Evolutionary conservation across 2,329 filamentous ascomycete genomes (phyloP), one percentile per base, ranked within the genome.

Genomic region (Xylariaceae sp.): DNA sequence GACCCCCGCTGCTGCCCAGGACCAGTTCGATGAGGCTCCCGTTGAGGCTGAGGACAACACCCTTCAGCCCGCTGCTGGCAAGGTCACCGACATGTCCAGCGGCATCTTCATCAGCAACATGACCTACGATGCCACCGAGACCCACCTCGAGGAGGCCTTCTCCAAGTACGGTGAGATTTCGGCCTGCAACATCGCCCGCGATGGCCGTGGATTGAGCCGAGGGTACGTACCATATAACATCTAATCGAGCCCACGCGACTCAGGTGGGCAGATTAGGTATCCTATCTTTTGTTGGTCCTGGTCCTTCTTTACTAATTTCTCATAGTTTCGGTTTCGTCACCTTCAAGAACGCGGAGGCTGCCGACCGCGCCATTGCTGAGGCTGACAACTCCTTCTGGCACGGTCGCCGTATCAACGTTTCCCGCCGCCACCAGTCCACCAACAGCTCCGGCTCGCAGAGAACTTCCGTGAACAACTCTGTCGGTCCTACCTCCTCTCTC

Each of bases 41-140:
- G 39, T 8, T 17, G 34, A 55, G 7, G n/a, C 23, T 3, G 1
- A n/a, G 6, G 34, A 17, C 3, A 18, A 42, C 4, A 1, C 57
- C 9, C 49, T 58, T 5, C 13, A 56, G 17, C 11, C 3, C 37
- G 50, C 55, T 23, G 53, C 4, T 30, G 23, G 23, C 23, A 55
- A 11, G 42, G 6, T 3, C 15, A 58, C 44, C 48, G 39, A 18
- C 35, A 6, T 5, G 11, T 2, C 13, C 9, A 1, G 17, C 2
- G 51, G 77, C 6, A 66, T 90, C 61, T 90, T 87, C 67, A 70
- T 90, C 63, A 86, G 85, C 61, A 90, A 90, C 73, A 74, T 90
- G 51, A 85, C 84, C 71, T 90, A 85, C 70, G 86, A 90, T 69
- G 80, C 88, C 58, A 85, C 80, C 4, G 79, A 82, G 4, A 78